A percentile compares a stretch with the other conserved stretches of the same genome.
phyloP scores from a whole-genome alignment of 1,284 basidiomycete species.

The Malassezia sp. region DNA sequence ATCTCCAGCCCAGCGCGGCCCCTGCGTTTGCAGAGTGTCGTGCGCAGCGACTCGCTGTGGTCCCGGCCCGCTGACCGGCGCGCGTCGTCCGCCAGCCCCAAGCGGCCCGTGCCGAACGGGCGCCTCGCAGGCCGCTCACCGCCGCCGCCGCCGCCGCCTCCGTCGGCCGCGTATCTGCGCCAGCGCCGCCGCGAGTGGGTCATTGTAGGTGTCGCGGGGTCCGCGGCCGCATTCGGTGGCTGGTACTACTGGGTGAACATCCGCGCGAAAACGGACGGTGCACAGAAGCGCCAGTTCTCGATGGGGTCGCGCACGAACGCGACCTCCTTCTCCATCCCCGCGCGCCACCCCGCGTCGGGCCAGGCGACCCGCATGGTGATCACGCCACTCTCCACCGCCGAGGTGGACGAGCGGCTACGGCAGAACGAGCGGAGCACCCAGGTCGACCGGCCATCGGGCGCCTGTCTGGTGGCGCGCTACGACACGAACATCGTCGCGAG shows the following conservation, averaged over 20 bases:
- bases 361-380: slow-evolving; percentile 32
- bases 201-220: slow-evolving; percentile 39
- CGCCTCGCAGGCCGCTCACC: no score
- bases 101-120: no score
- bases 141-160: background rate
- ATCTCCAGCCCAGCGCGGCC: no score
- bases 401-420: slow-evolving; percentile 36
- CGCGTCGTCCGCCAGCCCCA: no score
- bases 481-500: slow-evolving; percentile 42
- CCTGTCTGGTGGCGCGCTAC: slow-evolving; percentile 39
- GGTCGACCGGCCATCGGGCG: slow-evolving; percentile 32
- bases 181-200: slow-evolving; percentile 40
- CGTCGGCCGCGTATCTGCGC: slow-evolving; percentile 23
- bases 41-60: no score
- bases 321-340: slow-evolving; percentile 35
- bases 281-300: slow-evolving; percentile 17
- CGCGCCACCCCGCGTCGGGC: slow-evolving; percentile 22
- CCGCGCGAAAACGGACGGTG: slow-evolving; percentile 22
- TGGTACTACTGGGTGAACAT: slow-evolving; percentile 43
- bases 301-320: slow-evolving; percentile 12
- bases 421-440: slow-evolving; percentile 35
- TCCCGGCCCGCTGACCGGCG: no score
- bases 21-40: no score
- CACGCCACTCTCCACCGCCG: slow-evolving; percentile 28
- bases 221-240: slow-evolving; percentile 36